phyloP scores from a whole-genome alignment of 805 yeast species.

The Jamesozyma jinghongensis region DNA sequence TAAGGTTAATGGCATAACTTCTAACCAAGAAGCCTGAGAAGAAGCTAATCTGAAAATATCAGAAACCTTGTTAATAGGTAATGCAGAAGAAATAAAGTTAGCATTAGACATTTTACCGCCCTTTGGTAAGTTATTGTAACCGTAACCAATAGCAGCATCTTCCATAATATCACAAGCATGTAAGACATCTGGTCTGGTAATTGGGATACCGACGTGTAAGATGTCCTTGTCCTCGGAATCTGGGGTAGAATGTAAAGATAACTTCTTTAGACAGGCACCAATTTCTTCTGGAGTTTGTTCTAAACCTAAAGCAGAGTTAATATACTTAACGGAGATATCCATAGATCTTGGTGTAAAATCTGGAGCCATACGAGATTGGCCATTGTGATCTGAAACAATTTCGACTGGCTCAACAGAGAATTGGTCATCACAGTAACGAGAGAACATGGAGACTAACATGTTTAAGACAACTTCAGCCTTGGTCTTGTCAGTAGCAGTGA shows the following conservation, averaged over 20 bases:
- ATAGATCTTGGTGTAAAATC: constrained; percentile 55
- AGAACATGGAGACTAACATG: constrained; percentile 91
- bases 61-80: constrained; percentile 82
- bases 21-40: constrained; percentile 92
- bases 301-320: constrained; percentile 90
- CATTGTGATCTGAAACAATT: constrained; percentile 73
- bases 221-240: constrained; percentile 33
- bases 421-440: constrained; percentile 71
- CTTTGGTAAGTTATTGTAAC: constrained; percentile 79
- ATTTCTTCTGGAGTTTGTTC: constrained; percentile 60
- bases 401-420: constrained; percentile 87
- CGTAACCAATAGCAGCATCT: constrained; percentile 95
- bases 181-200: constrained; percentile 89
- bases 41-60: constrained; percentile 87
- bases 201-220: constrained; percentile 68
- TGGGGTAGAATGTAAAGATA: constrained; percentile 66
- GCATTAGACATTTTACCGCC: constrained; percentile 71
- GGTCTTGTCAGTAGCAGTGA: constrained; percentile 92
- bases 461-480: constrained; percentile 89
- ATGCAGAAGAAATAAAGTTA: constrained; percentile 70
- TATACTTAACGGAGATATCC: constrained; percentile 70
- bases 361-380: constrained; percentile 69
- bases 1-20: constrained; percentile 89
- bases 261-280: constrained; percentile 56
- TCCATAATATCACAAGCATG: constrained; percentile 99